phyloP scores from a whole-genome alignment of 1,284 basidiomycete species.

The Mycena sp. region DNA sequence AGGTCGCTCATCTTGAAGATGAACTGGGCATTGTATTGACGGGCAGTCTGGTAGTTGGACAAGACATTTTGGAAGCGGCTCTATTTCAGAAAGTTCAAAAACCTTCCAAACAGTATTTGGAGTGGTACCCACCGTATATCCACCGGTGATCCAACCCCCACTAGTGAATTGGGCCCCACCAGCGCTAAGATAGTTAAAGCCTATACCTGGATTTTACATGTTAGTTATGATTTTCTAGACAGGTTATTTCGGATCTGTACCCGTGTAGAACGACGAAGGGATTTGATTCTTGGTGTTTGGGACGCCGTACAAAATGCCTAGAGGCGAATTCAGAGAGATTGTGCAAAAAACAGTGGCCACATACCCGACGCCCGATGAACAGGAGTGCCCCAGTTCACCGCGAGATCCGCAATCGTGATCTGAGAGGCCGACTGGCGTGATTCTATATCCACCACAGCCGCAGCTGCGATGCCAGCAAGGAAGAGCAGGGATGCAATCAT shows the following conservation, averaged over 20 bases:
- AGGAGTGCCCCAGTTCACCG: conserved; percentile 28
- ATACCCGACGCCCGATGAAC: conserved; percentile 30
- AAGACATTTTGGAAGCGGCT: conserved; percentile 32
- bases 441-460: conserved; percentile 18
- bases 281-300: conserved; percentile 31
- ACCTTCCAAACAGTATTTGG: no score
- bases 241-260: conserved; percentile 5
- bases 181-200: conserved; percentile 35
- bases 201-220: conserved; percentile 27
- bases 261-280: conserved; percentile 29
- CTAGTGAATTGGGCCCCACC: conserved; percentile 31
- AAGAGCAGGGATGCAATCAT: conserved; percentile 10
- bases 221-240: not conserved
- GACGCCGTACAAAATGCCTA: conserved; percentile 33
- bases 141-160: conserved; percentile 33
- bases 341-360: not conserved
- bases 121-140: conserved; percentile 29
- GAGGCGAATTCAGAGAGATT: not conserved
- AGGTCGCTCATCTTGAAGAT: conserved; percentile 35
- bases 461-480: conserved; percentile 7
- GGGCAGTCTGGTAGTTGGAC: conserved; percentile 32
- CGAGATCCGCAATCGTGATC: conserved; percentile 31
- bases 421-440: conserved; percentile 19
- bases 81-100: conserved; percentile 5
- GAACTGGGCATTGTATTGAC: conserved; percentile 29